Base-by-base conservation (phyloP, 2,329 filamentous ascomycete species). In the Aspergillus viridinutans region DNA sequence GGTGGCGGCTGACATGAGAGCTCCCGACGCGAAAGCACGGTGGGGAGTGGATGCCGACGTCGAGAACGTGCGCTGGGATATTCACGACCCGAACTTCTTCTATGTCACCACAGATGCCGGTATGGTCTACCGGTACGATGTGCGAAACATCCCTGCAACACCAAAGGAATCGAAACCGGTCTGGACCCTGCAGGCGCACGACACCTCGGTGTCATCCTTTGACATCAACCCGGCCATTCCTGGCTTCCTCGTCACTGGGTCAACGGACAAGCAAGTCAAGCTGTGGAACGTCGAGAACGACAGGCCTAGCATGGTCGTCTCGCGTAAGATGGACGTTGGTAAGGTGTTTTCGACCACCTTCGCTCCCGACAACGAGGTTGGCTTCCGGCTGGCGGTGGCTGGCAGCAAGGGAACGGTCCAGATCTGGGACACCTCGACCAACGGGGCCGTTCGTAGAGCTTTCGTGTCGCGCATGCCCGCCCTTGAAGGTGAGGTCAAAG, bases 41-140 rank as follows among this genome's bases (percentile, higher is more conserved):
- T 97, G 94, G 90, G 90, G 90, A 28, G 93, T 97, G 2, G 93
- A 97, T 77, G 92, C 90, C 72, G 94, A 99, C 69, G 92, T 99
- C 43, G 94, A 99, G 80, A 89, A 85, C 61, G 86, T 97, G 40
- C 84, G 86, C 65, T 99, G 94, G 93, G 90, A 99, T 76, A 89
- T 91, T 17, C 93, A 97, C 73, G 87, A 97, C 74, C 80, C 87
- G 5, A 95, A 97, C 81, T 92, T 84, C 80, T 99, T 99, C 80
- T 99, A 90, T 76, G 90, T 95, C 57, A 92, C 92, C 12, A 99
- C 94, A 4, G 94, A 99, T 73, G 89, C 85, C 66, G 94, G 94
- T 49, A 85, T 93, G 61, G 85, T 99, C 58, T 93, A 97, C 79
- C 94, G 92, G 76, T 91, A 95, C 76, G 94, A 99, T 71, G 81